phyloP scores from a whole-genome alignment of 1,284 basidiomycete species.

The Agaricales sp. region DNA sequence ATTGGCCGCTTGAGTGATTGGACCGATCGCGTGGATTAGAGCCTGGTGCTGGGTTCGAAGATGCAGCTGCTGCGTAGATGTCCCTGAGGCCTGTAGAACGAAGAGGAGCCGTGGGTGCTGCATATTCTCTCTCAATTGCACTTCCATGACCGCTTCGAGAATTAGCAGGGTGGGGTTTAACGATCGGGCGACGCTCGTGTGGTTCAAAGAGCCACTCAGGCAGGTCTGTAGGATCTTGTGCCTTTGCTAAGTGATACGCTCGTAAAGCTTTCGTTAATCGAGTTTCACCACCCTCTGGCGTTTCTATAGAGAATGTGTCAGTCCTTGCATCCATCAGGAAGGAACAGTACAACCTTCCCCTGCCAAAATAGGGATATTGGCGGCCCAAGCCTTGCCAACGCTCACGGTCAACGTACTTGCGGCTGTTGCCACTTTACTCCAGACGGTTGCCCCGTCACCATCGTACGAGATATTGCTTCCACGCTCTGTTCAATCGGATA shows the following conservation, averaged over 20 bases:
- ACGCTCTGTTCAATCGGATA: neutral
- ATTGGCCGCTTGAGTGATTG: constrained; percentile 11
- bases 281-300: constrained; percentile 47
- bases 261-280: constrained; percentile 56
- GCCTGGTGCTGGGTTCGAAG: constrained; percentile 9
- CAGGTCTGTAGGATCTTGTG: constrained; percentile 45
- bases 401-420: constrained; percentile 44
- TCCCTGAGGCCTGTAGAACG: constrained; percentile 22
- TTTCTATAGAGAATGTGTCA: constrained; percentile 24
- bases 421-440: constrained; percentile 44
- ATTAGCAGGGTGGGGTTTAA: constrained; percentile 9
- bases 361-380: constrained; percentile 27
- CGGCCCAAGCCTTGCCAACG: constrained; percentile 46
- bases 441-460: constrained; percentile 35
- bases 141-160: constrained; percentile 7
- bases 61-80: constrained; percentile 24
- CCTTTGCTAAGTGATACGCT: constrained; percentile 54
- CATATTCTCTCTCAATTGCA: constrained; percentile 3
- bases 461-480: neutral
- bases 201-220: constrained; percentile 59
- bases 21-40: constrained; percentile 8
- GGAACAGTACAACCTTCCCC: constrained; percentile 39
- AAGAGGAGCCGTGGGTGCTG: constrained; percentile 6
- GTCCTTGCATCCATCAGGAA: too few relatives aligned
- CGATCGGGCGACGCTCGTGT: constrained; percentile 29